These are phyloP conservation scores for Nepenthes mirabilis DNA, from an alignment of 148 eudicot genomes.

Conservation along the genomic window DNA sequence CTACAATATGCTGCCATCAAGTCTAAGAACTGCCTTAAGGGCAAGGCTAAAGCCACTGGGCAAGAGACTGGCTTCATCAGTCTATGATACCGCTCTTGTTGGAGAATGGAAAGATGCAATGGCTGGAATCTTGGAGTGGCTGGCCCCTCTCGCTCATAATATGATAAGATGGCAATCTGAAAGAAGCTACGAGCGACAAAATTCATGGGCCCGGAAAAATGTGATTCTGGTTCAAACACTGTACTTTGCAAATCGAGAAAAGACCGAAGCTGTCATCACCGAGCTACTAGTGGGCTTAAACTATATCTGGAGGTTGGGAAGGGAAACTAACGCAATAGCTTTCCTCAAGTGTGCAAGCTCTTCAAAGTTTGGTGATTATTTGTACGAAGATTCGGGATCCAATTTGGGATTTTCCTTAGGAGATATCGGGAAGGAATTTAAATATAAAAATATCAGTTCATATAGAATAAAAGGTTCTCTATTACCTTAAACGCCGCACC, in stretches of 20 bases:
- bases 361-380: conserved; percentile 22
- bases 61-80: conserved; percentile 21
- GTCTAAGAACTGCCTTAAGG: conserved; percentile 26
- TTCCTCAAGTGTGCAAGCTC: conserved; percentile 26
- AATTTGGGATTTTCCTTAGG: no score
- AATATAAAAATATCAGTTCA: no score
- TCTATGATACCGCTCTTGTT: conserved; percentile 36
- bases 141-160: conserved; percentile 60
- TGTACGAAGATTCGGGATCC: conserved; percentile 9
- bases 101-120: conserved; percentile 52
- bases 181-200: conserved; percentile 54
- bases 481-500: no score
- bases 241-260: conserved; percentile 48
- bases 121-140: conserved; percentile 37
- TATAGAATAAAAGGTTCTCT: no score
- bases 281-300: conserved; percentile 69
- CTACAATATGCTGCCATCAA: conserved; percentile 51
- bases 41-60: conserved; percentile 32
- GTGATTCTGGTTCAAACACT: conserved; percentile 58
- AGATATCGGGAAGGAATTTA: no score
- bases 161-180: conserved; percentile 60
- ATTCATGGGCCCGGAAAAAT: conserved; percentile 26
- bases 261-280: conserved; percentile 38
- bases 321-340: conserved; percentile 41
- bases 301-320: conserved; percentile 48